These are phyloP conservation scores for Metschnikowia baotianmanensis DNA, from an alignment of 805 yeast genomes.

Conservation along the genomic window DNA sequence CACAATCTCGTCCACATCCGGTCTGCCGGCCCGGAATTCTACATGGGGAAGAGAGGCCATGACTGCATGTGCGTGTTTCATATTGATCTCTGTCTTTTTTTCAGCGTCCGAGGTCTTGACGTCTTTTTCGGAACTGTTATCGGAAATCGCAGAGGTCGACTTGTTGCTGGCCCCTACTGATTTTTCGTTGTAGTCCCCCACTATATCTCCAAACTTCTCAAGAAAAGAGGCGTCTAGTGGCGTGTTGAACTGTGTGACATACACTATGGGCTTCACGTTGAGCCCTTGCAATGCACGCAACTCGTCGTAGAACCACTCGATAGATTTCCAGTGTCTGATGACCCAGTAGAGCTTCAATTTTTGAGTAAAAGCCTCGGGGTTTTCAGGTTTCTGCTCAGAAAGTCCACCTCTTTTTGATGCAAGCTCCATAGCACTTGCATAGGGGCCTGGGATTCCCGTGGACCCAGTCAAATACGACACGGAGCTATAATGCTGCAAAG, in stretches of 20 bases:
- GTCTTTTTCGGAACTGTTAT: no score
- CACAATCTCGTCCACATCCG: conserved; percentile 8
- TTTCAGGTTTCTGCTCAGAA: conserved; percentile 11
- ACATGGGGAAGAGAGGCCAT: conserved; percentile 7
- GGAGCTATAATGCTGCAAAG: conserved; percentile 45
- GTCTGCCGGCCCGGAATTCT: conserved; percentile 12
- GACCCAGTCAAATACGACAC: conserved; percentile 61
- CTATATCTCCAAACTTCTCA: no score
- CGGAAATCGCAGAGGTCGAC: no score
- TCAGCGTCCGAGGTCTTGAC: conserved; percentile 13
- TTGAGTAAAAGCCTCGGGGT: conserved; percentile 10
- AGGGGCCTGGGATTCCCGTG: conserved; percentile 58
- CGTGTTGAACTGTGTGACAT: conserved; percentile 31
- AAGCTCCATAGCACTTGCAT: conserved; percentile 40
- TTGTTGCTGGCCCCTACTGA: no score
- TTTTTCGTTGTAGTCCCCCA: no score
- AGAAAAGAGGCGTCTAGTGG: conserved; percentile 5
- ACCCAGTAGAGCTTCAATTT: conserved; percentile 28
- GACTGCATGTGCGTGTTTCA: background rate
- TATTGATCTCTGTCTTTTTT: conserved; percentile 8
- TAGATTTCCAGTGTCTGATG: conserved; percentile 20
- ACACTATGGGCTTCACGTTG: conserved; percentile 31
- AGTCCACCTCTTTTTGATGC: no score
- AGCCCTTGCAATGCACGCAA: conserved; percentile 20
- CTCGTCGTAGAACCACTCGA: conserved; percentile 27